phyloP scores from a whole-genome alignment of 1,139 yeast species.

The Geotrichum bryndzae region DNA sequence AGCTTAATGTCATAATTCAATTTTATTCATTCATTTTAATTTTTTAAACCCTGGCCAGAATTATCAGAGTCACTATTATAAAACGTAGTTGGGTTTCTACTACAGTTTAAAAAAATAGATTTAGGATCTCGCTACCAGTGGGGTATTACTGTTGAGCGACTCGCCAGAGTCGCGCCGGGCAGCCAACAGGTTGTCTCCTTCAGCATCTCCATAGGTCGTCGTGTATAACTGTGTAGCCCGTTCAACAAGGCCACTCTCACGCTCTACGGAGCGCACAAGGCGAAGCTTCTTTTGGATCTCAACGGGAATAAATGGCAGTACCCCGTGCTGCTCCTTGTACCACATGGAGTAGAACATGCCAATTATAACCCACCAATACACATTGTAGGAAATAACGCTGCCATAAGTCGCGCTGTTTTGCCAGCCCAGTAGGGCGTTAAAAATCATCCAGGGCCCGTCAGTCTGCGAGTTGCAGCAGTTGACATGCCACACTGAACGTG shows the following conservation, averaged over 20 bases:
- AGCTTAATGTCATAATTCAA: neutral
- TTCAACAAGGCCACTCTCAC: neutral
- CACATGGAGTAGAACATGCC: conserved; percentile 2
- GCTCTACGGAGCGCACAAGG: neutral
- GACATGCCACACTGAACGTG: conserved; percentile 80
- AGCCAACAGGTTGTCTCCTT: neutral
- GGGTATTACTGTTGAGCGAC: neutral
- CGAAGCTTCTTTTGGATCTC: neutral
- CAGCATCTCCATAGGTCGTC: conserved; percentile 2
- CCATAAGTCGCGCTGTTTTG: conserved; percentile 89
- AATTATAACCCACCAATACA: conserved; percentile 71
- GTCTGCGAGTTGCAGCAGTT: conserved; percentile 88
- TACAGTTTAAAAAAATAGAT: neutral
- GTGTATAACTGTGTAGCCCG: neutral
- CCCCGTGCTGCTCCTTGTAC: conserved; percentile 3
- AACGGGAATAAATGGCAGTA: conserved; percentile 10
- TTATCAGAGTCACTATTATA: neutral
- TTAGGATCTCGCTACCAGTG: neutral
- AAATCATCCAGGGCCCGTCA: conserved; percentile 90
- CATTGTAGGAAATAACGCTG: conserved; percentile 73
- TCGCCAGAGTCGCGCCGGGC: neutral
- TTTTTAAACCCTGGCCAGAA: neutral
- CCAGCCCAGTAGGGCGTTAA: conserved; percentile 84
- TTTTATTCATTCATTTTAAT: neutral
- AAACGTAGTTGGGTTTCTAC: neutral